phyloP scores from a whole-genome alignment of 306 rosid species.

The Erythrophleum fordii region DNA sequence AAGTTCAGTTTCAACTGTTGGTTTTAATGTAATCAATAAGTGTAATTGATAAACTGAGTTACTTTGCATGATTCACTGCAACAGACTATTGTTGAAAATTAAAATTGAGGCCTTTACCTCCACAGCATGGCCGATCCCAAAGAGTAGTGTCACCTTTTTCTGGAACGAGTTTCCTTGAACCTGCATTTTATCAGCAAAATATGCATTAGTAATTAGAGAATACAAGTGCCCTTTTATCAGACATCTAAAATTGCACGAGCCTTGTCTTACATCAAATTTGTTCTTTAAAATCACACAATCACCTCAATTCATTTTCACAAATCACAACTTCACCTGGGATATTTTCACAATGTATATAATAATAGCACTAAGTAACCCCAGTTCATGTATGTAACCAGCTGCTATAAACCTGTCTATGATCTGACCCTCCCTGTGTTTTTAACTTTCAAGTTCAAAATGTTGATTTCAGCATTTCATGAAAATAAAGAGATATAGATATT shows the following conservation, averaged over 20 bases:
- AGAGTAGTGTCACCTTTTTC: constrained; percentile 71
- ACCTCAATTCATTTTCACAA: constrained; percentile 22
- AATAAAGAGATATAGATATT: background rate
- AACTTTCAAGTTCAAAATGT: background rate
- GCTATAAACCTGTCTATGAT: background rate
- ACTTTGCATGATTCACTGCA: constrained; percentile 11
- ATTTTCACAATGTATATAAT: constrained; percentile 15
- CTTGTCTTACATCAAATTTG: constrained; percentile 17
- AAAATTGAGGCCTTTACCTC: constrained; percentile 59
- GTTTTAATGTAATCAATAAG: constrained; percentile 15
- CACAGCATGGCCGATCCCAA: constrained; percentile 73
- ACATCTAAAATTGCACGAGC: background rate
- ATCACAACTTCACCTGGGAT: background rate
- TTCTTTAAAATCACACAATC: background rate
- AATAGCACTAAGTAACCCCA: background rate
- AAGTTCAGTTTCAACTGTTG: constrained; percentile 36
- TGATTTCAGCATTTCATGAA: background rate
- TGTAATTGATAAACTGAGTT: constrained; percentile 31
- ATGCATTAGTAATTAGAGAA: constrained; percentile 10
- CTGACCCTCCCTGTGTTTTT: background rate
- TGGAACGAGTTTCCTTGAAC: constrained; percentile 93
- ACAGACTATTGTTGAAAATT: background rate
- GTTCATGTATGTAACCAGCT: background rate
- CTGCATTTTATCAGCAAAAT: constrained; percentile 54
- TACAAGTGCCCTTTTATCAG: constrained; percentile 1